Evolutionary conservation across 1,284 basidiomycete species (phyloP), one percentile per base, ranked within the genome.

Genomic region (Fereydounia khargensis): DNA sequence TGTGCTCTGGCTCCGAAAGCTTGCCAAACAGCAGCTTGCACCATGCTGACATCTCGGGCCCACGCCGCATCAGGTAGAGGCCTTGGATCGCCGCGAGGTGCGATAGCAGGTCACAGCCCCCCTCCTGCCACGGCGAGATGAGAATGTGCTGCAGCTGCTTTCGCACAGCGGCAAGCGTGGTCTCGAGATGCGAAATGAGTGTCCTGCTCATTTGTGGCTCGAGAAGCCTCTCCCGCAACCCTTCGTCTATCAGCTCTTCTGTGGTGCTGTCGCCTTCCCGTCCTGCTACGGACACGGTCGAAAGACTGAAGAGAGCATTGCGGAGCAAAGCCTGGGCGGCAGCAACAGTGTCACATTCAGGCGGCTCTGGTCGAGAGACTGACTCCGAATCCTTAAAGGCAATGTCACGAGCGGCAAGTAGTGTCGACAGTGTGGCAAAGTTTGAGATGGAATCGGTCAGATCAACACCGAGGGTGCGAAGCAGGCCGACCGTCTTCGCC

Each of bases 401-500:
- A n/a, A n/a, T n/a, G n/a, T n/a, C n/a, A n/a, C n/a, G n/a, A n/a
- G n/a, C n/a, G n/a, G n/a, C n/a, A n/a, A n/a, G n/a, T n/a, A n/a
- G n/a, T n/a, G n/a, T n/a, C n/a, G n/a, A n/a, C n/a, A n/a, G n/a
- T n/a, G n/a, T n/a, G n/a, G n/a, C n/a, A n/a, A n/a, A n/a, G n/a
- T n/a, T n/a, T n/a, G n/a, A n/a, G n/a, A n/a, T n/a, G n/a, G 31
- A 33, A 13, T 6, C 31, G 16, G 16, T 11, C 8, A 33, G 51
- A 16, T 60, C 60, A n/a, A 59, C 34, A 4, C 61, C 61, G 17
- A 64, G 35, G 19, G 57, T 53, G 14, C 61, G 40, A 6, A 64
- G 47, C 27, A 64, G 31, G 10, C 61, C 57, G 0, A 64, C 61
- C 3, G 57, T 50, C 21, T 64, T 64, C 7, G 51, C 44, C 8